Evolutionary conservation across 2,329 filamentous ascomycete species (phyloP).

Genomic region (Ophiostoma sp.): DNA sequence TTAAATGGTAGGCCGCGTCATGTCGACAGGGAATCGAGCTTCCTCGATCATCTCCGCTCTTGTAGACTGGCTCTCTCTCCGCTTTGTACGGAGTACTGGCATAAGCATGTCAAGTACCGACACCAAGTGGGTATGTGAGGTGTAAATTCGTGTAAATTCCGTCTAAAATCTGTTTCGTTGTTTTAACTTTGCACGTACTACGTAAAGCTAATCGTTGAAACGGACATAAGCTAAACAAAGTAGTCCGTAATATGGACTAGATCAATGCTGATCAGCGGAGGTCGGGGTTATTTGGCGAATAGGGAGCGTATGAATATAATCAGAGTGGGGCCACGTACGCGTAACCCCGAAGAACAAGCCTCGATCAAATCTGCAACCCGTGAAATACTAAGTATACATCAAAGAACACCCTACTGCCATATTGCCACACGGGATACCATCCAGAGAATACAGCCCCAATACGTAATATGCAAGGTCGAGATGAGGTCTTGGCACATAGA

Average conservation of each 20-base stretch:
- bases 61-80: background rate
- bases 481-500: background rate
- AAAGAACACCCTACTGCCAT: background rate
- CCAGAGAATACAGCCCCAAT: background rate
- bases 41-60: background rate
- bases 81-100: background rate
- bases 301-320: background rate
- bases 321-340: background rate
- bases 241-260: background rate
- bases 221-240: background rate
- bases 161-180: no score
- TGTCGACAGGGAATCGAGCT: background rate
- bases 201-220: background rate
- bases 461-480: background rate
- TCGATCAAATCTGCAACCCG: background rate
- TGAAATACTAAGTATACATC: background rate
- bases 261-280: background rate
- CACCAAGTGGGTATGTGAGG: background rate
- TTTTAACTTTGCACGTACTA: background rate
- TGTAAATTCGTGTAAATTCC: background rate
- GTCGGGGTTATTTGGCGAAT: background rate
- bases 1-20: background rate
- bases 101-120: background rate
- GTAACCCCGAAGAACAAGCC: slow-evolving; percentile 1
- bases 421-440: background rate